These are phyloP conservation scores for Davidsoniella eucalypti DNA, from an alignment of 2,329 filamentous ascomycete species.

Conservation along the genomic window DNA sequence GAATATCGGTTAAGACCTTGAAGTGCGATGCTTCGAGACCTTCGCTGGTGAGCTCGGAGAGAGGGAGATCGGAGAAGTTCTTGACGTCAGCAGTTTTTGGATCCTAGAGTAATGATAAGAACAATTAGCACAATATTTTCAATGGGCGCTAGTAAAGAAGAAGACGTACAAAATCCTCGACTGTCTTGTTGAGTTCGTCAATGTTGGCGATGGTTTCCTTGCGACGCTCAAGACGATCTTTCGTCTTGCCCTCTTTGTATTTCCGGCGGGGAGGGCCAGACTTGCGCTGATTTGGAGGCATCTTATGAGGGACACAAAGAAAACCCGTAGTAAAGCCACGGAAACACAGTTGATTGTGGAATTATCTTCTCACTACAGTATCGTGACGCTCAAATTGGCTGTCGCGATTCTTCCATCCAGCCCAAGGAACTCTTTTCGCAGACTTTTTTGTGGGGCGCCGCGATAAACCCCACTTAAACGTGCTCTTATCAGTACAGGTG, in stretches of 20 bases:
- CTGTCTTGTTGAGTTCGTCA: conserved; percentile 23
- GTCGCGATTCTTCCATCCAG: not conserved
- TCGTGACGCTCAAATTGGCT: not conserved
- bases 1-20: conserved; percentile 79
- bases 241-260: conserved; percentile 13
- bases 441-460: conserved; percentile 11
- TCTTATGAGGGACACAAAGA: not conserved
- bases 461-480: conserved; percentile 11
- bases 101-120: conserved; percentile 29
- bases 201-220: conserved; percentile 27
- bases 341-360: not conserved
- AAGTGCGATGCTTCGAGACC: conserved; percentile 81
- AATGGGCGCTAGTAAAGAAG: not conserved
- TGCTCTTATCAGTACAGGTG: conserved; percentile 2
- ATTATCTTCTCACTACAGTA: not conserved
- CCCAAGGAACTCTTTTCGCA: not conserved
- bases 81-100: conserved; percentile 40
- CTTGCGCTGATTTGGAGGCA: conserved; percentile 10
- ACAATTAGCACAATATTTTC: no score
- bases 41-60: conserved; percentile 62
- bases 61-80: conserved; percentile 67
- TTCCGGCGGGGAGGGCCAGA: conserved; percentile 7
- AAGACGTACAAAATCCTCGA: conserved; percentile 25
- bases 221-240: conserved; percentile 16
- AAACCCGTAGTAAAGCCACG: not conserved